Conservation (phyloP, 108 stramenopile species). For the Nitzschia sp. region DNA sequence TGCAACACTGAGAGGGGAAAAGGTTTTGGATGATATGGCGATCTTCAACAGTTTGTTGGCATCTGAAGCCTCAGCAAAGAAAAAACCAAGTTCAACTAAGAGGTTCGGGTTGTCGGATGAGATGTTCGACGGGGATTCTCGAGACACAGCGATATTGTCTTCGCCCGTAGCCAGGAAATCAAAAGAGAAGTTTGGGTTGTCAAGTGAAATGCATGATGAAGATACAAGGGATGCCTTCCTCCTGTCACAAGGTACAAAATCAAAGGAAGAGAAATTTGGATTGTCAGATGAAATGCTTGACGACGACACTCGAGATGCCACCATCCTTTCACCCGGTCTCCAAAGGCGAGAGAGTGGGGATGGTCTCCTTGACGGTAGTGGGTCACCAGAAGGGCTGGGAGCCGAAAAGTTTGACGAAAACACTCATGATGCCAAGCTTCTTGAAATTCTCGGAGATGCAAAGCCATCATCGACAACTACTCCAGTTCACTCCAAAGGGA, state of each 20-base stretch:
- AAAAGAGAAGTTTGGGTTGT: background rate
- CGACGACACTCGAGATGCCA: background rate
- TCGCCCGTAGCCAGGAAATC: background rate
- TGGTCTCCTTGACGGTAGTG: background rate
- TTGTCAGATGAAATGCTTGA: constrained; percentile 1
- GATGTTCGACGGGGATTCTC: background rate
- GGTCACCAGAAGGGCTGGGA: background rate
- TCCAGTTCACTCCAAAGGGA: too few relatives aligned
- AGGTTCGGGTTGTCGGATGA: background rate
- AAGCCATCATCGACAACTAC: background rate
- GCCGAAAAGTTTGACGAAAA: constrained; percentile 17
- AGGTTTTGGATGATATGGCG: constrained; percentile 24
- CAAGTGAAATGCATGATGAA: constrained; percentile 1
- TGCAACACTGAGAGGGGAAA: constrained; percentile 3
- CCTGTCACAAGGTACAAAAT: background rate
- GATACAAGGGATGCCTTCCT: background rate
- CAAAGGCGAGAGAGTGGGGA: background rate
- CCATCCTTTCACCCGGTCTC: background rate
- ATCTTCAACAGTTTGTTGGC: constrained; percentile 12
- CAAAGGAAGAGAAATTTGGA: background rate
- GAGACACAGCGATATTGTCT: too few relatives aligned
- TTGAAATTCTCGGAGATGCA: background rate
- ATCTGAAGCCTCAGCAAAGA: background rate
- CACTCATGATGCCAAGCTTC: background rate
- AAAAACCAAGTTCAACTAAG: background rate